Evolutionary conservation across 371 early-diverging fungal genomes (phyloP).

Genomic region (Homolaphlyctis polyrhiza): DNA sequence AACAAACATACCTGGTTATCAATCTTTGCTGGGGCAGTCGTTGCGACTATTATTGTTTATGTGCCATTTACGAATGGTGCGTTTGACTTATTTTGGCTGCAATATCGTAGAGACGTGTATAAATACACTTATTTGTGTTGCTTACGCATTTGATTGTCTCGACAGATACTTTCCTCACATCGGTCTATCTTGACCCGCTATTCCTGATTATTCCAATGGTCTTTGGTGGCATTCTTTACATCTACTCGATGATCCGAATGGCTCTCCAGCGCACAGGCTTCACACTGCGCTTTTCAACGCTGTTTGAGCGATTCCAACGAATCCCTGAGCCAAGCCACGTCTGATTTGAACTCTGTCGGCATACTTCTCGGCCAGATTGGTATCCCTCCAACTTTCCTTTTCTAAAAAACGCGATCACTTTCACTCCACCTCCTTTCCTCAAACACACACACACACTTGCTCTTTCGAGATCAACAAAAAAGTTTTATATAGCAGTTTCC

Average conservation of each 20-base stretch:
- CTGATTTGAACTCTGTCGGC: too few species aligned
- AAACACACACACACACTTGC: too few species aligned
- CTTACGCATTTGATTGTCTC: not conserved
- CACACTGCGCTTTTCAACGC: not conserved
- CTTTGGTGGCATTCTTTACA: slow-evolving; percentile 22
- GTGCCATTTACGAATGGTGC: slow-evolving; percentile 35
- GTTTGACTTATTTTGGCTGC: too few species aligned
- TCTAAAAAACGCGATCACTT: too few species aligned
- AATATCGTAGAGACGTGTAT: too few species aligned
- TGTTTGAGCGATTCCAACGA: not conserved
- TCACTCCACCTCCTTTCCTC: too few species aligned
- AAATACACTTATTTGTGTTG: not conserved
- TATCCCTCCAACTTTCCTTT: too few species aligned
- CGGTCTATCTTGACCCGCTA: slow-evolving; percentile 23
- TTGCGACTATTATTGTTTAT: slow-evolving; percentile 37
- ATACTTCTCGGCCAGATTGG: too few species aligned
- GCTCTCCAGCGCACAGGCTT: not conserved
- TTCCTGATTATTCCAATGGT: slow-evolving; percentile 27
- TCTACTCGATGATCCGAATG: slow-evolving; percentile 20
- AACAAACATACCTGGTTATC: slow-evolving; percentile 17
- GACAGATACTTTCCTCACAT: slow-evolving; percentile 34
- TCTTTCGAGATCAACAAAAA: slow-evolving; percentile 18
- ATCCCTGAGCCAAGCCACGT: too few species aligned
- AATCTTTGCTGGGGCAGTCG: slow-evolving; percentile 20
- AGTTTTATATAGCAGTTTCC: slow-evolving; percentile 14